These are phyloP conservation scores for Detonula confervacea DNA, from an alignment of 352 stramenopile genomes.

Conservation along the genomic window DNA sequence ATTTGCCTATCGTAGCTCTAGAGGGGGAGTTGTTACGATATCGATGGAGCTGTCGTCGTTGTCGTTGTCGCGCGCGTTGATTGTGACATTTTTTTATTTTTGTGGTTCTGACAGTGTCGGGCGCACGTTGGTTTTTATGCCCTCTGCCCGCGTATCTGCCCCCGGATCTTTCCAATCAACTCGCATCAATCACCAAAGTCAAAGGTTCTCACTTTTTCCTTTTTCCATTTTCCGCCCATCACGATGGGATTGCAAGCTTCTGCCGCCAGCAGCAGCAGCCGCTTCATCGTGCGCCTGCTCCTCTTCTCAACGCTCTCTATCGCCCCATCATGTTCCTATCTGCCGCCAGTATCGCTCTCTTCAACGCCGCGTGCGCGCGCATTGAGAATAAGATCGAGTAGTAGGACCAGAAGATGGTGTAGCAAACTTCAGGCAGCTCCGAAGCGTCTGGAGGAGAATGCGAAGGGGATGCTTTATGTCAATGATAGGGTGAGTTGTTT, in stretches of 20 bases:
- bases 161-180: background rate
- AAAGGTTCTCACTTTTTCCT: too few relatives aligned
- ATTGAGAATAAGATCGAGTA: background rate
- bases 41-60: too few relatives aligned
- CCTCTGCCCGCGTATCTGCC: background rate
- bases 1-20: too few relatives aligned
- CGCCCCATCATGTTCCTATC: slow-evolving; percentile 8
- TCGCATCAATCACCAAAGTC: too few relatives aligned
- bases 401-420: too few relatives aligned
- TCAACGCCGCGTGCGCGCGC: too few relatives aligned
- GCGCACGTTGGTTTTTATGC: background rate
- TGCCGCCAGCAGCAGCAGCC: background rate
- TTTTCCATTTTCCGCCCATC: background rate
- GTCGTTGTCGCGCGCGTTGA: background rate
- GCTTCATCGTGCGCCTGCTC: background rate
- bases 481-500: slow-evolving; percentile 67
- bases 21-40: too few relatives aligned
- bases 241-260: background rate
- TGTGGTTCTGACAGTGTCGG: background rate
- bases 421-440: slow-evolving; percentile 42
- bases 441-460: slow-evolving; percentile 65
- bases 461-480: slow-evolving; percentile 66
- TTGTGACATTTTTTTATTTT: too few relatives aligned
- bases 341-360: background rate
- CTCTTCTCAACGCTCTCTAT: background rate